Evolutionary conservation across 306 rosid genomes (phyloP).

Genomic region (Cucurbita argyrosperma): DNA sequence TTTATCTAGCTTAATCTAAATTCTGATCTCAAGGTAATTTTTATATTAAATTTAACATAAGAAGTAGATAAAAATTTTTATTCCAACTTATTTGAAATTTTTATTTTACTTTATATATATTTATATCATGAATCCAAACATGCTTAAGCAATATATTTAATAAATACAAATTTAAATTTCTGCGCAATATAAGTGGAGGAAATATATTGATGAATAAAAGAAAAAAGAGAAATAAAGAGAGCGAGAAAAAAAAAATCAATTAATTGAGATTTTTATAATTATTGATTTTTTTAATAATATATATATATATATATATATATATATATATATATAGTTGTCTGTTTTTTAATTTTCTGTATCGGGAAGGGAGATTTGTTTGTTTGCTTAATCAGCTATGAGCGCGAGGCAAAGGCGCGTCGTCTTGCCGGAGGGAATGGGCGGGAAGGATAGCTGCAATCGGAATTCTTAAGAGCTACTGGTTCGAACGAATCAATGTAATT

Average conservation of each 20-base stretch:
- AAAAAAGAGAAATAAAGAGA: not conserved
- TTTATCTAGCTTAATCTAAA: not conserved
- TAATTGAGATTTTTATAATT: not conserved
- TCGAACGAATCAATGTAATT: conserved; percentile 4
- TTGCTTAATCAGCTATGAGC: not conserved
- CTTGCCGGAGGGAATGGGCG: not conserved
- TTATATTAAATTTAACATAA: too few species aligned
- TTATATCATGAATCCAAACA: too few species aligned
- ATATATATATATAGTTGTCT: not conserved
- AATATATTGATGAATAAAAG: too few species aligned
- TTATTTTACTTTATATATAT: too few species aligned
- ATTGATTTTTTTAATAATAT: too few species aligned
- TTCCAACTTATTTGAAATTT: too few species aligned
- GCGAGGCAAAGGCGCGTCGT: not conserved
- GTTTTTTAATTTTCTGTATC: not conserved
- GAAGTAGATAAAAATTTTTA: too few species aligned
- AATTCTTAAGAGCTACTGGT: not conserved
- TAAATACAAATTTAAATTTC: too few species aligned
- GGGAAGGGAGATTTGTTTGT: not conserved
- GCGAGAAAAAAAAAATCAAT: not conserved
- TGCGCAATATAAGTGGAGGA: too few species aligned
- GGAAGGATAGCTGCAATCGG: not conserved
- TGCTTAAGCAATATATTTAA: too few species aligned
- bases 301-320: too few species aligned
- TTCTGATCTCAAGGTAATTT: not conserved